Base-by-base conservation (phyloP, 1,284 basidiomycete species). In the Cystobasidium pallidum region DNA sequence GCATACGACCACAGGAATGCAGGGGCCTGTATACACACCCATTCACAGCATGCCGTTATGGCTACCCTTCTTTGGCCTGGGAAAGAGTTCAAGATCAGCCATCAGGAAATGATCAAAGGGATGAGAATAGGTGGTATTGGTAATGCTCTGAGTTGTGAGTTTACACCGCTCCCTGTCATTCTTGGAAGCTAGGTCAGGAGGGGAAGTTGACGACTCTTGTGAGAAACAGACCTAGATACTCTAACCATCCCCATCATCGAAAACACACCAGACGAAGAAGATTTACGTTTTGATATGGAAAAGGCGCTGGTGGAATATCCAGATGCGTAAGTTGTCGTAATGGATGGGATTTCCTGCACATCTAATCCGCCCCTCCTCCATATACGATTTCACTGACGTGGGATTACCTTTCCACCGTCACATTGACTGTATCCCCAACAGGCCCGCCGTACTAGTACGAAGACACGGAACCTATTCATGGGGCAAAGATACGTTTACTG, bases 61-160 rank as follows among this genome's bases (percentile, higher is more conserved):
- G 88, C 88, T 3, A 92, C 91, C 0, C 81, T 93, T 36, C 83
- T 92, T 8, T 91, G 89, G 85, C 83, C 85, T 8, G 88, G 86
- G 0, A 82, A 85, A 43, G 83, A 87, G 34, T 92, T 92, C 78
- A 85, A 84, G 73, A 90, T 92, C 76, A 90, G 89, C 8, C 91
- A 92, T 80, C 89, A 90, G 80, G 78, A 90, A 86, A 92, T 92
- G 91, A 93, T 93, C 80, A 93, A 92, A 81, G 91, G 91, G 43
- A 86, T 93, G 63, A 85, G 89, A n/a, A 79, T 88, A 24, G 89
- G 86, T 11, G 91, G 91, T 3, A 88, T 85, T 32, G 89, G 89
- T 11, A 81, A 83, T 34, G 86, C 90, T 0, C 80, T 92, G 73
- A 88, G 89, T 1, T 92, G 54, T 71, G 36, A 57, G 58, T 24